A percentile compares a stretch with the other conserved stretches of the same genome.
Evolutionary conservation across 306 rosid species (phyloP).

Genomic region (Cicer arietinum): DNA sequence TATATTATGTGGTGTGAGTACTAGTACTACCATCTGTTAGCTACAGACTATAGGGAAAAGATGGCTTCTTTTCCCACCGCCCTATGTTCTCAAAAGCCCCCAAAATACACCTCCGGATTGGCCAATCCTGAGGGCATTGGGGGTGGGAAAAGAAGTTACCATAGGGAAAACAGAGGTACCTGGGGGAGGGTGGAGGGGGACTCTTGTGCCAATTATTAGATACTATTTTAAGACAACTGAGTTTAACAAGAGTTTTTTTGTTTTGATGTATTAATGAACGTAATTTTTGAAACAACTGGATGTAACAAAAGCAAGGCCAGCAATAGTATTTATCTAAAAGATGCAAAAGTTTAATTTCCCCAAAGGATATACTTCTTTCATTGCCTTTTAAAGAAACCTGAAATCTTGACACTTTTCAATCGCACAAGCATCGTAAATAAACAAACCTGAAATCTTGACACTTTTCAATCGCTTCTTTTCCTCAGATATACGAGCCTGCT

Average conservation of each 20-base stretch:
- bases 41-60: neutral
- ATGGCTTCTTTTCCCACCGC: too few relatives aligned
- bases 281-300: neutral
- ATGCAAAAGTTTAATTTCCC: slow-evolving; percentile 14
- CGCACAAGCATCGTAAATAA: slow-evolving; percentile 46
- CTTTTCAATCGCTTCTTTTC: slow-evolving; percentile 89
- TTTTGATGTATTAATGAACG: neutral
- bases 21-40: neutral
- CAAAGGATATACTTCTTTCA: slow-evolving; percentile 31
- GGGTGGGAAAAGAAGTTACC: too few relatives aligned
- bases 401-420: slow-evolving; percentile 74
- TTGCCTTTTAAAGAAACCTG: slow-evolving; percentile 59
- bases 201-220: neutral
- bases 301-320: slow-evolving; percentile 20
- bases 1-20: neutral
- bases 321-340: slow-evolving; percentile 7
- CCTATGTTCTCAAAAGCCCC: too few relatives aligned
- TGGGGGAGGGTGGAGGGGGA: neutral
- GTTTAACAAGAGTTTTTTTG: neutral
- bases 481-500: slow-evolving; percentile 79
- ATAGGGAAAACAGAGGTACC: neutral
- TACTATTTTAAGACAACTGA: neutral
- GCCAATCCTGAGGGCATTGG: too few relatives aligned
- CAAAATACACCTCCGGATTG: too few relatives aligned
- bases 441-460: slow-evolving; percentile 79